Evolutionary conservation across 192 early-diverging fungal species (phyloP).

Genomic region (Coemansia sp.): DNA sequence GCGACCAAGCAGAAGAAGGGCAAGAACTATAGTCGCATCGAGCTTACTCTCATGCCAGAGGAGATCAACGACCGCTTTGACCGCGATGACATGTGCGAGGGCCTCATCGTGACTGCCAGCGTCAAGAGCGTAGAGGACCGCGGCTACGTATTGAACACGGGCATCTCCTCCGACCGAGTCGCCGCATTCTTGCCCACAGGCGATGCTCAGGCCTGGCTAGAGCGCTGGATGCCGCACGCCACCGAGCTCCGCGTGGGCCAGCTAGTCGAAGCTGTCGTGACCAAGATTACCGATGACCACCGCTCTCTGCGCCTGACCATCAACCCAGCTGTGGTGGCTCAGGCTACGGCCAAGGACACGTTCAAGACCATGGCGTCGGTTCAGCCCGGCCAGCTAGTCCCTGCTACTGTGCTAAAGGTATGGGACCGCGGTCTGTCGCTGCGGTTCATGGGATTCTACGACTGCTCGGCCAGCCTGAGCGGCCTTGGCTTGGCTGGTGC

Average conservation of each 20-base stretch:
- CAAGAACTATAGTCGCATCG: slow-evolving; percentile 51
- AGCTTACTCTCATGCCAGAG: slow-evolving; percentile 75
- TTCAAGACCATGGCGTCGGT: slow-evolving; percentile 71
- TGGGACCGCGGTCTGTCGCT: slow-evolving; percentile 66
- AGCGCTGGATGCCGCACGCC: slow-evolving; percentile 57
- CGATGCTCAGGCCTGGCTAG: slow-evolving; percentile 62
- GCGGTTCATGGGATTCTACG: slow-evolving; percentile 81
- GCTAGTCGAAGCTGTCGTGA: slow-evolving; percentile 65
- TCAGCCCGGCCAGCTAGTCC: slow-evolving; percentile 75
- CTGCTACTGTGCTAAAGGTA: slow-evolving; percentile 62
- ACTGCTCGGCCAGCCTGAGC: slow-evolving; percentile 56
- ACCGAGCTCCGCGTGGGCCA: slow-evolving; percentile 71
- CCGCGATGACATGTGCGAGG: slow-evolving; percentile 63
- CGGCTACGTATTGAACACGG: slow-evolving; percentile 81
- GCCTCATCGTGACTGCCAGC: slow-evolving; percentile 66
- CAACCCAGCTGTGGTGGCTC: slow-evolving; percentile 59
- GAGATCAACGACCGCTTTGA: slow-evolving; percentile 72
- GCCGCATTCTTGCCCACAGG: slow-evolving; percentile 74
- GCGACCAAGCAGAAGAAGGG: slow-evolving; percentile 48
- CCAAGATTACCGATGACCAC: slow-evolving; percentile 59
- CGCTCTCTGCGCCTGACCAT: slow-evolving; percentile 68
- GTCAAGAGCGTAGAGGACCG: slow-evolving; percentile 89
- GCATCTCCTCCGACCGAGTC: slow-evolving; percentile 57
- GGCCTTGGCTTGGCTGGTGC: slow-evolving; percentile 61
- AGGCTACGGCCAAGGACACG: slow-evolving; percentile 53